Percentiles rank a stretch among this genome's conserved stretches.
These are phyloP conservation scores for Gnomoniopsis sp. DNA, from an alignment of 2,329 filamentous ascomycete species.

Conservation along the genomic window DNA sequence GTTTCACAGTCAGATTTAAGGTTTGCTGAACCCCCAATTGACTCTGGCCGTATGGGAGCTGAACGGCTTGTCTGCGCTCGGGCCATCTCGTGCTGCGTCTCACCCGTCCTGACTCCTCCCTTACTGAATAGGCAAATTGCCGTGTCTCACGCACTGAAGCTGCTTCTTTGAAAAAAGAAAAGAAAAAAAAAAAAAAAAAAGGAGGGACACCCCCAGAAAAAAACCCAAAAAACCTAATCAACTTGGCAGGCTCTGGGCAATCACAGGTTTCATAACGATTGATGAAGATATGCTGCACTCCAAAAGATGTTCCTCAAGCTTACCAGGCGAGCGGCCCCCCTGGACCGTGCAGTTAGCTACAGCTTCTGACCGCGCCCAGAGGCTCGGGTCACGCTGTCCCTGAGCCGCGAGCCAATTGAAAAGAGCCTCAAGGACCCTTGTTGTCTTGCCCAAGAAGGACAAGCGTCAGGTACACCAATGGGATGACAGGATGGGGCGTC, in stretches of 20 bases:
- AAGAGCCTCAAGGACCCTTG: slow-evolving; percentile 12
- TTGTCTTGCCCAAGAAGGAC: background rate
- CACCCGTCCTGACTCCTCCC: background rate
- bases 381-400: slow-evolving; percentile 5
- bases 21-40: background rate
- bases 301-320: background rate
- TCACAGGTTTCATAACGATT: background rate
- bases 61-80: background rate
- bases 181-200: background rate
- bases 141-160: background rate
- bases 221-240: no score
- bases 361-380: background rate
- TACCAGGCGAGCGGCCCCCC: no score
- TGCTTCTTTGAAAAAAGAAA: background rate
- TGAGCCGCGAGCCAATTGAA: slow-evolving; percentile 17
- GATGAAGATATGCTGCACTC: background rate
- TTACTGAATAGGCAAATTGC: background rate
- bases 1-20: background rate
- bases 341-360: background rate
- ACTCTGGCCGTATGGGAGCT: background rate
- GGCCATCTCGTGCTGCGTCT: background rate
- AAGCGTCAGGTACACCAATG: slow-evolving; percentile 11
- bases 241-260: no score
- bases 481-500: background rate
- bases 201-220: no score